These are phyloP conservation scores for Cynanchum wilfordii DNA, from an alignment of 257 asterid species.

Conservation along the genomic window DNA sequence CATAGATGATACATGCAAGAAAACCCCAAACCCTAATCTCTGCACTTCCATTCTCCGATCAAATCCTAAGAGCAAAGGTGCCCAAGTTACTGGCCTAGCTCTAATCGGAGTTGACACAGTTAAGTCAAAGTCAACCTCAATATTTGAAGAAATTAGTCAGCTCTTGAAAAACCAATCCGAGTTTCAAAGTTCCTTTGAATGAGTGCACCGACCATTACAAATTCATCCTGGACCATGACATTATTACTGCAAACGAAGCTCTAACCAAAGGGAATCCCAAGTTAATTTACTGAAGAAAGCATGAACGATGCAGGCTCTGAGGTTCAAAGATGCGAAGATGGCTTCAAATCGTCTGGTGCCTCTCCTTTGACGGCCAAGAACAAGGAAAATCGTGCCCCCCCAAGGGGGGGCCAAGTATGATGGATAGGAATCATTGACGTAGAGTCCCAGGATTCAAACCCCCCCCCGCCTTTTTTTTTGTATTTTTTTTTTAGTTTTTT, in stretches of 20 bases:
- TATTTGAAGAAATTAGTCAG: neutral
- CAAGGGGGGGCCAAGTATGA: too few relatives aligned
- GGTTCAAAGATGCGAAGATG: constrained; percentile 23
- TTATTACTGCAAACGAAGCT: constrained; percentile 24
- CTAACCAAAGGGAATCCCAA: constrained; percentile 28
- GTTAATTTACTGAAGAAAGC: constrained; percentile 27
- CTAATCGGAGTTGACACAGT: constrained; percentile 16
- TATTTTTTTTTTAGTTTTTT: too few relatives aligned
- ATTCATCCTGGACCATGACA: constrained; percentile 1
- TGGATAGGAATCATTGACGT: too few relatives aligned
- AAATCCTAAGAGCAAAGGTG: neutral
- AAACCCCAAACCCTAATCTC: constrained; percentile 16
- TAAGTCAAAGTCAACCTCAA: neutral
- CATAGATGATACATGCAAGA: constrained; percentile 9
- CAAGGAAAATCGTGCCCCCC: constrained; percentile 1
- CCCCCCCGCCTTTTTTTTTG: too few relatives aligned
- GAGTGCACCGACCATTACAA: neutral
- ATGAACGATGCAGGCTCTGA: constrained; percentile 17
- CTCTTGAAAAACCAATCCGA: constrained; percentile 6
- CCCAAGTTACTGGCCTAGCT: constrained; percentile 16
- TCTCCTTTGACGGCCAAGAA: constrained; percentile 23
- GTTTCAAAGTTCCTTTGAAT: constrained; percentile 5
- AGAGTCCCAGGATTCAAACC: too few relatives aligned
- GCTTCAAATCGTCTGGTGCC: neutral
- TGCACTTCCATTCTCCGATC: constrained; percentile 1